phyloP scores from a whole-genome alignment of 1,284 basidiomycete genomes.

The Pterulicium gracile region DNA sequence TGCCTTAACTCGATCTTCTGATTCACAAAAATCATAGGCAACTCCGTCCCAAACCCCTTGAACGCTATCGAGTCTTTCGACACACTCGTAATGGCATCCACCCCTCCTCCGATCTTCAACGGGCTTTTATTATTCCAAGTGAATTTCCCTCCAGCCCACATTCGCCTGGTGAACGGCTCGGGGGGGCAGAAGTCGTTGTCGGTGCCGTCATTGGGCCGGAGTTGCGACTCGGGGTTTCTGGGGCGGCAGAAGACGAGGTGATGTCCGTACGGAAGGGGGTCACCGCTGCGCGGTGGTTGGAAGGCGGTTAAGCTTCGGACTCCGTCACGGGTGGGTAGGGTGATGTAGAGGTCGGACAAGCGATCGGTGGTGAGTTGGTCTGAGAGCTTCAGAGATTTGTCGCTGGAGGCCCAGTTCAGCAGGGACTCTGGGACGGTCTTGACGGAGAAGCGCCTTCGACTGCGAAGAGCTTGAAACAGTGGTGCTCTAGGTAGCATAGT shows the following conservation, averaged over 20 bases:
- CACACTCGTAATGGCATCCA: constrained; percentile 40
- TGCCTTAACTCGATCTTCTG: constrained; percentile 45
- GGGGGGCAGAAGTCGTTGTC: constrained; percentile 65
- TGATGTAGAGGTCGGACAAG: constrained; percentile 51
- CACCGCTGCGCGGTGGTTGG: constrained; percentile 27
- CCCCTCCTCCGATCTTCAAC: constrained; percentile 45
- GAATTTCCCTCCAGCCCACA: constrained; percentile 79
- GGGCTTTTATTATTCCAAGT: constrained; percentile 42
- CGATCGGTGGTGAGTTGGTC: constrained; percentile 41
- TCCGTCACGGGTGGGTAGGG: constrained; percentile 62
- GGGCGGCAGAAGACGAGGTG: constrained; percentile 72
- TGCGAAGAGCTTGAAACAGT: too few relatives aligned
- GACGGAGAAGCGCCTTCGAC: too few relatives aligned
- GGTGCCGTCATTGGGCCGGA: constrained; percentile 58
- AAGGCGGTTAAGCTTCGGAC: constrained; percentile 24
- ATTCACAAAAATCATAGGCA: constrained; percentile 71
- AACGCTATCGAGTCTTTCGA: constrained; percentile 36
- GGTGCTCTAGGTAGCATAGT: too few relatives aligned
- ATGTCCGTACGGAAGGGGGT: constrained; percentile 47
- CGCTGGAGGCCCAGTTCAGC: constrained; percentile 38
- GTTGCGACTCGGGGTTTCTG: constrained; percentile 40
- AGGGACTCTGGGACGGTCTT: too few relatives aligned
- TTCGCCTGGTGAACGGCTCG: constrained; percentile 61
- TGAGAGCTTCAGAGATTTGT: constrained; percentile 26
- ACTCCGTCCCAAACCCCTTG: constrained; percentile 48